Evolutionary conservation across 352 stramenopile genomes (phyloP), one percentile per base, ranked within the genome.

Genomic region (Phytophthora europaea): DNA sequence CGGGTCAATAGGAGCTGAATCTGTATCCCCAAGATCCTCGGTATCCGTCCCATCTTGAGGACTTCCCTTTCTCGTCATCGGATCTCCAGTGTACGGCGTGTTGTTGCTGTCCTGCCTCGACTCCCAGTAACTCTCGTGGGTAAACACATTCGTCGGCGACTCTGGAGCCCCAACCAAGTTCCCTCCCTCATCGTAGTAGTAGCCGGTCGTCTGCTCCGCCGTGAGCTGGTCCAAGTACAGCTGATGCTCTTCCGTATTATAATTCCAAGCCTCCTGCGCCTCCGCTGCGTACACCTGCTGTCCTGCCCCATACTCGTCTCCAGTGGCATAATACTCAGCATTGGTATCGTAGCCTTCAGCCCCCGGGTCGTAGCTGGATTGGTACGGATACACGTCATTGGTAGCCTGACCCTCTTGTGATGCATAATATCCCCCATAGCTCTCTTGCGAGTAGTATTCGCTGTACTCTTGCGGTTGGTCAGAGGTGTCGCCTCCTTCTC

Each of bases 81-180:
- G 7, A 33, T 65, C 57, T 70, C 38, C 65, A 31, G 16, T 31
- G 34, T 64, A 61, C 20, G 31, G 22, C 5, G n/a, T 18, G 20
- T 48, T 48, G 16, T 65, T 53, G n/a, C 72, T 75, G 57, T 80
- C 75, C 2, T 76, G 72, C 38, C 85, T 69, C 13, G 85, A 75
- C 28, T 87, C 66, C 79, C 82, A 89, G 31, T 91, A 91, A 2
- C 72, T 50, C 52, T 87, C 78, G 31, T 90, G 76, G 20, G 71
- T 77, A 56, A 91, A 89, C 1, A 75, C 72, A 43, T 62, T 71
- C 4, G 57, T 70, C 2, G 64, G 56, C 2, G 61, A 76, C 34
- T 67, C 65, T 26, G 56, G 50, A 34, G 58, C 67, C 22, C 52
- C 70, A 58, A 71, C 60, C 13, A 72, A 57, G n/a, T 78, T 72